These are phyloP conservation scores for Sporobolomyces roseus DNA, from an alignment of 768 basidiomycete genomes.

Conservation along the genomic window DNA sequence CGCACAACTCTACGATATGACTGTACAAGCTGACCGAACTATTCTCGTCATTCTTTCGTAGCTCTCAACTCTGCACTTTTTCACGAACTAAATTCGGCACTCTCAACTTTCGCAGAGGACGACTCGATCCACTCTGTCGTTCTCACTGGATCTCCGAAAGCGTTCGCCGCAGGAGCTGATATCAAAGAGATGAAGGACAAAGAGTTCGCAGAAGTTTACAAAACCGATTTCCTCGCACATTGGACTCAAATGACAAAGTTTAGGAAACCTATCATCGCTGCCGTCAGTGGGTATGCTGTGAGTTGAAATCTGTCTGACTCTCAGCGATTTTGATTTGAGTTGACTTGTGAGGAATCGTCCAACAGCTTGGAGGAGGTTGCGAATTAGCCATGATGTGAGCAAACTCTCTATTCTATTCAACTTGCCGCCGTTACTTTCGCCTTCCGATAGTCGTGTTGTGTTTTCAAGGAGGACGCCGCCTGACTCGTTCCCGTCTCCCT, in stretches of 20 bases:
- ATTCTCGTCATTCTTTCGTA: slow-evolving; percentile 2
- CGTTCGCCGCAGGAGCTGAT: slow-evolving; percentile 94
- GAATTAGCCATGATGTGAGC: slow-evolving; percentile 83
- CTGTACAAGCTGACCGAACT: no score
- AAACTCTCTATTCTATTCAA: no score
- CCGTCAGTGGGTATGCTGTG: slow-evolving; percentile 87
- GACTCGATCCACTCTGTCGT: slow-evolving; percentile 74
- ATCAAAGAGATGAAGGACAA: slow-evolving; percentile 99
- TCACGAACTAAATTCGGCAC: slow-evolving; percentile 64
- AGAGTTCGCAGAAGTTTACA: slow-evolving; percentile 80
- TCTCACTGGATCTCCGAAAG: slow-evolving; percentile 83
- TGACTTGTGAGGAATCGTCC: no score
- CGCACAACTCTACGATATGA: not conserved
- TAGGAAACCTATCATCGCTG: slow-evolving; percentile 90
- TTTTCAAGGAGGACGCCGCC: no score
- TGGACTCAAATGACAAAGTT: slow-evolving; percentile 72
- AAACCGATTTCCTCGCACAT: slow-evolving; percentile 70
- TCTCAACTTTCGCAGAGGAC: slow-evolving; percentile 74
- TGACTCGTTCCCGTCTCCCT: no score
- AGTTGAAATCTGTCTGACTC: slow-evolving; percentile 41
- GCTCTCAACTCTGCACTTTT: slow-evolving; percentile 50
- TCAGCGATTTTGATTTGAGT: no score
- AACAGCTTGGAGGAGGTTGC: slow-evolving; percentile 89
- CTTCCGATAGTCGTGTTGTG: no score
- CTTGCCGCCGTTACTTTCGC: no score